phyloP scores from a whole-genome alignment of 148 eudicot species.

The Talinum fruticosum region DNA sequence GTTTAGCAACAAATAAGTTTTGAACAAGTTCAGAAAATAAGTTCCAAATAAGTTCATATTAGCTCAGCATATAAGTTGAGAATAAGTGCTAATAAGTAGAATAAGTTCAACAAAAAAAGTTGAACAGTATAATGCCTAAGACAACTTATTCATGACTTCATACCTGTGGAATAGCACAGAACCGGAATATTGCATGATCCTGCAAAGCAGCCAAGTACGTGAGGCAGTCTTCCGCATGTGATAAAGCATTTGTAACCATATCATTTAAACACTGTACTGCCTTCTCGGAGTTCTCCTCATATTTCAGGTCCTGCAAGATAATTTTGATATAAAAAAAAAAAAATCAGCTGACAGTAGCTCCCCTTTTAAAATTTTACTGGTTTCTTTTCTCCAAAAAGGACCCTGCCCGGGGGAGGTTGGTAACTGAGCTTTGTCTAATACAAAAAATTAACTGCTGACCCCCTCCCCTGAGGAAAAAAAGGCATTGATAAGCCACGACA shows the following conservation, averaged over 20 bases:
- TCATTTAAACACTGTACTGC: conserved; percentile 93
- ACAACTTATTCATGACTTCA: conserved; percentile 15
- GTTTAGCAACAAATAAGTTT: no score
- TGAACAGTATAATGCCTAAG: no score
- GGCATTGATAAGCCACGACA: background rate
- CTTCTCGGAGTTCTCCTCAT: conserved; percentile 76
- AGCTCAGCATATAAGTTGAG: no score
- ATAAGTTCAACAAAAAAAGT: no score
- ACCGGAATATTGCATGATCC: conserved; percentile 64
- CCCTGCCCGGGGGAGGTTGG: background rate
- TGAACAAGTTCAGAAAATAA: no score
- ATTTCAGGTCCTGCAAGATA: conserved; percentile 69
- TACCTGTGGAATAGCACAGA: conserved; percentile 99
- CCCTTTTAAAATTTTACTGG: background rate
- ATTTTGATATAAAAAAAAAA: background rate
- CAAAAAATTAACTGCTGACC: background rate
- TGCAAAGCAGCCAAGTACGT: conserved; percentile 69
- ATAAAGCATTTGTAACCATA: conserved; percentile 88
- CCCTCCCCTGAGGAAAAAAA: background rate
- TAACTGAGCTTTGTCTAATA: background rate
- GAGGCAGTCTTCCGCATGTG: conserved; percentile 78
- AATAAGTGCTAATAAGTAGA: no score
- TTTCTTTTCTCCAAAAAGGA: background rate
- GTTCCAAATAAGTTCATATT: no score
- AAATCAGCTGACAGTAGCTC: background rate